phyloP scores from a whole-genome alignment of 2,329 filamentous ascomycete species.

The Emydomyces testavorans region DNA sequence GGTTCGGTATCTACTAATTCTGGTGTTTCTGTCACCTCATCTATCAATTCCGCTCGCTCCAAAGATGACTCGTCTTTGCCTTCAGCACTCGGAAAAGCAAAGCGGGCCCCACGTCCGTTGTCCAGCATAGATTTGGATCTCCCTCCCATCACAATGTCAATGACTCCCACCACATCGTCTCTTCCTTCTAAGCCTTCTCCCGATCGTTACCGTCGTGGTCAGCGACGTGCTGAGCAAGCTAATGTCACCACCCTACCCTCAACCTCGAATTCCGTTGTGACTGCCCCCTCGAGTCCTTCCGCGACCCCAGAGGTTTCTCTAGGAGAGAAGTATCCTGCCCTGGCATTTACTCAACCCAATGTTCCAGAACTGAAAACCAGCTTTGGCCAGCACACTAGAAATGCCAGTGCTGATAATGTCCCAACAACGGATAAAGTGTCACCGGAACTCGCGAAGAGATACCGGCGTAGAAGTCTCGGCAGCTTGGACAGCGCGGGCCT shows the following conservation, averaged over 20 bases:
- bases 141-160: conserved; percentile 24
- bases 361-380: conserved; percentile 2
- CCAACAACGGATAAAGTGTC: conserved; percentile 37
- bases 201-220: conserved; percentile 68
- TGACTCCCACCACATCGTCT: conserved; percentile 43
- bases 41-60: conserved; percentile 31
- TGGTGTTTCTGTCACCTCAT: conserved; percentile 41
- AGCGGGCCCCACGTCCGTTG: conserved; percentile 32
- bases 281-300: conserved; percentile 1
- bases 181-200: conserved; percentile 56
- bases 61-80: conserved; percentile 41
- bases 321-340: conserved; percentile 2
- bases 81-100: conserved; percentile 29
- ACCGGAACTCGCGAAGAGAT: conserved; percentile 60
- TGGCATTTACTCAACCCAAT: conserved; percentile 2
- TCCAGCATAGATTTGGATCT: conserved; percentile 43
- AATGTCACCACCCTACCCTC: neutral
- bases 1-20: conserved; percentile 43
- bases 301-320: conserved; percentile 4
- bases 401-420: conserved; percentile 57
- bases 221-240: conserved; percentile 41
- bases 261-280: neutral
- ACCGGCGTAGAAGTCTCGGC: conserved; percentile 73
- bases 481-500: conserved; percentile 43
- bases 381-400: conserved; percentile 44